These are phyloP conservation scores for Aspergillus bridgeri DNA, from an alignment of 495 filamentous ascomycete genomes.

Conservation along the genomic window DNA sequence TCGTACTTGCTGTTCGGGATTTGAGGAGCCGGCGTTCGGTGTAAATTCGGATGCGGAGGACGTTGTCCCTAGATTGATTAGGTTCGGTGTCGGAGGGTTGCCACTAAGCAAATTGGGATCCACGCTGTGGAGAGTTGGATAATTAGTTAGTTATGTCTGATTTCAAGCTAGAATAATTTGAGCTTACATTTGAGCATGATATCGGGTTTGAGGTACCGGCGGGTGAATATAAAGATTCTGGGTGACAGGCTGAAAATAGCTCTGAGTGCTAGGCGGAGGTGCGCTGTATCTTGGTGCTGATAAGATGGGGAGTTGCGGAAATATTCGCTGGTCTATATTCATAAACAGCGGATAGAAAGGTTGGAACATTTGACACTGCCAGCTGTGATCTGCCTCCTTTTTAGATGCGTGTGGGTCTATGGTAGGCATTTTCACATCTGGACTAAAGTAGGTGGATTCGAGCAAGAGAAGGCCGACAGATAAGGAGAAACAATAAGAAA, in stretches of 20 bases:
- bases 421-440: no score
- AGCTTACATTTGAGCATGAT: conserved; percentile 24
- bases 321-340: conserved; percentile 15
- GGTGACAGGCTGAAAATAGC: conserved; percentile 19
- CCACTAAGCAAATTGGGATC: conserved; percentile 6
- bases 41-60: conserved; percentile 33
- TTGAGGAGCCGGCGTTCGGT: conserved; percentile 18
- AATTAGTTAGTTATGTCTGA: conserved; percentile 2
- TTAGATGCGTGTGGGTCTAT: no score
- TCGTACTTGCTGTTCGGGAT: conserved; percentile 54
- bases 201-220: conserved; percentile 10
- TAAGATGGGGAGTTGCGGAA: conserved; percentile 16
- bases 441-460: no score
- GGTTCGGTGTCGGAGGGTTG: conserved; percentile 12
- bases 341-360: conserved; percentile 7
- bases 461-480: no score
- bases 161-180: background rate
- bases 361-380: conserved; percentile 19
- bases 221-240: conserved; percentile 19
- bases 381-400: conserved; percentile 20
- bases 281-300: conserved; percentile 15
- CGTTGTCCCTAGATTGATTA: conserved; percentile 25
- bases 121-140: conserved; percentile 12
- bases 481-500: no score
- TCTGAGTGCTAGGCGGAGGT: conserved; percentile 13